A percentile compares a stretch with the other conserved stretches of the same genome.
Evolutionary conservation across 2,329 filamentous ascomycete genomes (phyloP).

Genomic region (Fusarium kyushuense): DNA sequence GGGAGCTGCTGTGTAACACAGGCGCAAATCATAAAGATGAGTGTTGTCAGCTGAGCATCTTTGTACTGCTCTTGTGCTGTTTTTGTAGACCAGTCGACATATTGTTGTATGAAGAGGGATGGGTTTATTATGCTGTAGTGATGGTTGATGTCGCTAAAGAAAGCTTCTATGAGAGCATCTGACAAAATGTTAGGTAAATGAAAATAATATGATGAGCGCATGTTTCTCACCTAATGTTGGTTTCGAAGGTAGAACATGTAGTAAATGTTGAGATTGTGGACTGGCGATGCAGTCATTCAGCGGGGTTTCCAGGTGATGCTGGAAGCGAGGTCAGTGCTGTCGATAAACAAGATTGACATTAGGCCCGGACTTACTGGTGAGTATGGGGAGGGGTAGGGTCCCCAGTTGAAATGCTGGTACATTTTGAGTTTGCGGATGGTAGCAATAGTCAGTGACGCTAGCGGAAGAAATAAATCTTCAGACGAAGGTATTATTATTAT

Average conservation of each 20-base stretch:
- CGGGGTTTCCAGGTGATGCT: neutral
- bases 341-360: neutral
- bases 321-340: neutral
- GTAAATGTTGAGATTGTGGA: slow-evolving; percentile 1
- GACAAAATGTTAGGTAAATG: neutral
- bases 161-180: slow-evolving; percentile 22
- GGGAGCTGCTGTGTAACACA: slow-evolving; percentile 14
- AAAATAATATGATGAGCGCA: neutral
- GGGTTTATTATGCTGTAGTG: slow-evolving; percentile 24
- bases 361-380: slow-evolving; percentile 7
- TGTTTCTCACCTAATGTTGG: neutral
- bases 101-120: slow-evolving; percentile 10
- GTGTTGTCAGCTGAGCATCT: slow-evolving; percentile 13
- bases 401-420: neutral
- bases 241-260: slow-evolving; percentile 4
- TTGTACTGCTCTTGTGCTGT: neutral
- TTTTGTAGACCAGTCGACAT: slow-evolving; percentile 4
- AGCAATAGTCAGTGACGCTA: neutral
- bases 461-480: neutral
- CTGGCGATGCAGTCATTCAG: neutral
- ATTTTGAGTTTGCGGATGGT: neutral
- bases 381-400: neutral
- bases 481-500: neutral
- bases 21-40: slow-evolving; percentile 26
- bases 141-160: slow-evolving; percentile 26